Evolutionary conservation across 805 yeast genomes (phyloP).

Genomic region (Ogataea nitratoaversa): DNA sequence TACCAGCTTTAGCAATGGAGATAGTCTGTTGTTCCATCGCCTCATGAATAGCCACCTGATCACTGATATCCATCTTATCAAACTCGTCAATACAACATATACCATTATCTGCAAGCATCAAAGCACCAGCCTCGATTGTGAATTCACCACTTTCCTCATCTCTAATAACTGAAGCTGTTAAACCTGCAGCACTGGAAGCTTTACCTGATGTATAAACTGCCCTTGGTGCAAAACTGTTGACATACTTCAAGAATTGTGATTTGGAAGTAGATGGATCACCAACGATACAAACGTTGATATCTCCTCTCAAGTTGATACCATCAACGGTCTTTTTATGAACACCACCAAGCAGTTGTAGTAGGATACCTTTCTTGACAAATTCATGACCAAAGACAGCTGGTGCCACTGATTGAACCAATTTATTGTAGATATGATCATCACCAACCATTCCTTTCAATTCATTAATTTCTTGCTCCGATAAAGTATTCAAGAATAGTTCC

Average conservation of each 20-base stretch:
- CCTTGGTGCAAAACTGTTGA: constrained; percentile 85
- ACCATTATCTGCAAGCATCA: constrained; percentile 97
- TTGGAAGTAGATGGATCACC: constrained; percentile 98
- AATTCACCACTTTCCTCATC: constrained; percentile 97
- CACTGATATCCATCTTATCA: constrained; percentile 93
- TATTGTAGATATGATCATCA: constrained; percentile 78
- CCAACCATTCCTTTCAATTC: constrained; percentile 89
- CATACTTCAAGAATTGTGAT: constrained; percentile 92
- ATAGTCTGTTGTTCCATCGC: constrained; percentile 99
- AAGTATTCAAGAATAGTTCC: constrained; percentile 70
- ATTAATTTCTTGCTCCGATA: constrained; percentile 76
- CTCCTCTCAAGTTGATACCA: constrained; percentile 94
- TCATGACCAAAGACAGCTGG: constrained; percentile 98
- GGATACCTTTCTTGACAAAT: constrained; percentile 84
- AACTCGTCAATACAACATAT: constrained; percentile 98
- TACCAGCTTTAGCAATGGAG: constrained; percentile 97
- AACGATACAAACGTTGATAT: constrained; percentile 90
- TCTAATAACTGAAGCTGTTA: constrained; percentile 95
- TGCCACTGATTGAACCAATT: constrained; percentile 82
- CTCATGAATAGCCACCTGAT: constrained; percentile 98
- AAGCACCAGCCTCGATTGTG: constrained; percentile 97
- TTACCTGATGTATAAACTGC: constrained; percentile 97
- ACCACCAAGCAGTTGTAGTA: constrained; percentile 88
- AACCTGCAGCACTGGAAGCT: constrained; percentile 98
- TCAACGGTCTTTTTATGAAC: constrained; percentile 92